Evolutionary conservation across 75 land plant species (phyloP), one percentile per base, ranked within the genome.

Genomic region (Pseudotsuga menziesii): DNA sequence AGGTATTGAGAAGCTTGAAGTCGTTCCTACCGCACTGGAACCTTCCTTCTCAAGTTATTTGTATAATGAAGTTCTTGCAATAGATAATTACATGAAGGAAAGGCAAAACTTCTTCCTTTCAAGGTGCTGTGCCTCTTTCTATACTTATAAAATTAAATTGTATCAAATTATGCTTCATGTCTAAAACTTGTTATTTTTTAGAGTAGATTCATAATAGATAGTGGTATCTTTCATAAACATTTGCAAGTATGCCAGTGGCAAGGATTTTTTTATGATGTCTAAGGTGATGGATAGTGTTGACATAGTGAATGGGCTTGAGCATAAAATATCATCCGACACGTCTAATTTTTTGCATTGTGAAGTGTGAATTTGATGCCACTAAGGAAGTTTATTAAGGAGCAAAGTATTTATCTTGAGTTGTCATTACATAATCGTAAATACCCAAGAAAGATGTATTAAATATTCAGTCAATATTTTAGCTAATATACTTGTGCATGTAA

Each of bases 341-440:
- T 93, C 86, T 17, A 96, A 93, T n/a, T 93, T 93, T 93, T 29
- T 23, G 70, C n/a, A n/a, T n/a, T n/a, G n/a, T n/a, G n/a, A 2
- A 11, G 22, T 22, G 61, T 22, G 61, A 20, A n/a, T 19, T 59
- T 22, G 54, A 48, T 48, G 54, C 54, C 54, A 11, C 11, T 12
- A 48, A 48, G 9, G 54, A 48, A 9, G 11, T 48, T 48, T 35
- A 13, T 75, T 8, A n/a, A 56, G 58, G 26, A 44, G 56, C 25
- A 13, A 16, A 15, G 54, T 39, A 19, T 16, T 16, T 13, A 8
- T 66, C 17, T 26, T 72, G 59, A 22, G n/a, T 75, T 71, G 2
- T 56, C 39, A 26, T 12, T 20, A 55, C 23, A 70, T 23, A 66
- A 23, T n/a, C n/a, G n/a, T n/a, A n/a, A n/a, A n/a, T 75, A 6